Base-by-base conservation (phyloP, 2,329 filamentous ascomycete genomes). In the Diaporthe australafricana region DNA sequence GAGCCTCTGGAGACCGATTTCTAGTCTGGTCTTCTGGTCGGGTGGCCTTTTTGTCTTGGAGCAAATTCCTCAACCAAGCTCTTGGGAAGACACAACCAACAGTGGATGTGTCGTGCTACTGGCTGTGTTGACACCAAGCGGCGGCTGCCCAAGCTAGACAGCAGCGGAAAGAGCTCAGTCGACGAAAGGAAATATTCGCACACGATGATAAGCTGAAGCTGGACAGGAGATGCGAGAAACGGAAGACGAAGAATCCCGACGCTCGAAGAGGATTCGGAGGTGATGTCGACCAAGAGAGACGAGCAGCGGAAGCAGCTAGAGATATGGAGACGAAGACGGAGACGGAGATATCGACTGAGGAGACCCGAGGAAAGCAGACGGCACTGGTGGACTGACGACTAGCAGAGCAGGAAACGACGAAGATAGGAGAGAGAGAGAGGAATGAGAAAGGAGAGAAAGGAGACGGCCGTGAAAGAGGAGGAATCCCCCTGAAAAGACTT, bases 401-500 rank as follows among this genome's bases (percentile, higher is more conserved):
- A 71, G 72, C 72, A 73, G 72, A 76, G 76, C 77, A 79, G 74
- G 77, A 77, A 80, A 79, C 77, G 74, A 81, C 75, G 78, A 81
- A 74, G 77, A 80, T 72, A 73, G 81, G 75, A 79, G 72, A 79
- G 77, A 80, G 77, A 78, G 76, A 79, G 73, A 81, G 75, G 79
- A 80, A 74, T 78, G 80, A 68, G 72, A 65, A 70, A 78, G 77
- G 79, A 77, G 78, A 77, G 79, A 81, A 82, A 81, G 81, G 81
- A 83, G 82, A 83, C 79, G 80, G 80, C 80, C 81, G 80, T 81
- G 14, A 74, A 80, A 82, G 42, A 79, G 77, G 78, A 82, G 79
- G 78, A 80, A 78, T 79, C 79, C 79, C 79, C 82, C 79, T 73
- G 74, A 76, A 78, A 78, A 80, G 79, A 81, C 79, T 77, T 80